Percentiles rank a stretch among this genome's conserved stretches.
These are phyloP conservation scores for Funneliformis geosporum DNA, from an alignment of 192 early-diverging fungal genomes.

Conservation along the genomic window DNA sequence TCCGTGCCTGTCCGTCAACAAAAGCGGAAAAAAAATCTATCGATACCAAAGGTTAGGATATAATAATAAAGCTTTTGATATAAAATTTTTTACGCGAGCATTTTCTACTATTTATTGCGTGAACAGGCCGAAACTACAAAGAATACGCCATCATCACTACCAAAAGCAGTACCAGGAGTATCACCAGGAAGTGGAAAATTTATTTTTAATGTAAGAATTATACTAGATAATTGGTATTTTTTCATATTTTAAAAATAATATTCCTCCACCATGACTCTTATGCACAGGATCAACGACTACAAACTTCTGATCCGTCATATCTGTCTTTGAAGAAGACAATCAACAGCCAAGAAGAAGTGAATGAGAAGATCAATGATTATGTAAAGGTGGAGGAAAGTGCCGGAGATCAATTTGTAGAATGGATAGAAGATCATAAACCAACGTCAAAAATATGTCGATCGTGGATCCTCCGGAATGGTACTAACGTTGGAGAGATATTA, in stretches of 20 bases:
- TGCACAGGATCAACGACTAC: not conserved
- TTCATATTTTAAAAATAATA: constrained; percentile 10
- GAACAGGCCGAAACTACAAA: not conserved
- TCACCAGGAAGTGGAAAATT: constrained; percentile 16
- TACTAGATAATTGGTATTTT: constrained; percentile 8
- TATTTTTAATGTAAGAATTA: constrained; percentile 12
- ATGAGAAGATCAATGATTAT: constrained; percentile 2
- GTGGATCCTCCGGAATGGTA: constrained; percentile 11
- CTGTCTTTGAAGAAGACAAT: constrained; percentile 4
- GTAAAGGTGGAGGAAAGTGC: constrained; percentile 2
- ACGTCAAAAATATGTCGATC: not conserved
- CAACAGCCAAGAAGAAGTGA: not conserved
- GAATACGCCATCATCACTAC: not conserved
- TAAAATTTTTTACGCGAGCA: constrained; percentile 2
- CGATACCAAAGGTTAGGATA: not conserved
- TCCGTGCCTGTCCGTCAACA: not conserved
- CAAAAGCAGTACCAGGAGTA: constrained; percentile 4
- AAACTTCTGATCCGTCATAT: constrained; percentile 1
- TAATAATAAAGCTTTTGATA: constrained; percentile 12
- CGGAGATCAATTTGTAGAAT: constrained; percentile 6
- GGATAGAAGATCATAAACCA: constrained; percentile 6
- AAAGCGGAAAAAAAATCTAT: constrained; percentile 2
- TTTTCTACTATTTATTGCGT: constrained; percentile 5
- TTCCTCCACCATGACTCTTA: not conserved
- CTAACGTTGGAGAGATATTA: constrained; percentile 26